phyloP scores from a whole-genome alignment of 2,329 filamentous ascomycete species.

The Talaromyces sp. region DNA sequence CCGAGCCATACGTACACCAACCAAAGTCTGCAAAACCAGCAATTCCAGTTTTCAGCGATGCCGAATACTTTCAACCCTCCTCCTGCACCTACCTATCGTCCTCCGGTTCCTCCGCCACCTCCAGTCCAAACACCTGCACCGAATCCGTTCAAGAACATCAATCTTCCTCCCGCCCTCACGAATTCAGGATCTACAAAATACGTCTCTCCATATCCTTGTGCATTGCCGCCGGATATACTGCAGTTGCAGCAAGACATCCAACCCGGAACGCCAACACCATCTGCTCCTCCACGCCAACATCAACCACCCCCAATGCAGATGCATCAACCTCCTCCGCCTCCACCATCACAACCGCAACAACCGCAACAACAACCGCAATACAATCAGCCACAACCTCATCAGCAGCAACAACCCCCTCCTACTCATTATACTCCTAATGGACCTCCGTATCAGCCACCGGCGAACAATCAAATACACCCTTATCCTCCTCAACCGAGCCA shows the following conservation, averaged over 20 bases:
- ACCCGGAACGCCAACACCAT: constrained; percentile 22
- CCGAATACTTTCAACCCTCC: constrained; percentile 33
- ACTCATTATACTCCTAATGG: constrained; percentile 23
- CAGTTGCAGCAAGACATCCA: constrained; percentile 32
- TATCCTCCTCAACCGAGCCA: constrained; percentile 11
- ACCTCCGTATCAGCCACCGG: constrained; percentile 17
- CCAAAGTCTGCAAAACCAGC: constrained; percentile 31
- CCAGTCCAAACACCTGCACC: constrained; percentile 28
- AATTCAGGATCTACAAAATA: constrained; percentile 36
- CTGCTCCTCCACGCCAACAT: constrained; percentile 16
- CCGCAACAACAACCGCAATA: constrained; percentile 21
- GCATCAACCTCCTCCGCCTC: constrained; percentile 14
- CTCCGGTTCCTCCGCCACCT: constrained; percentile 16
- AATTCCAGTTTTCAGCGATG: constrained; percentile 39
- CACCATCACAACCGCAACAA: constrained; percentile 6
- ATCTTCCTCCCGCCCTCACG: constrained; percentile 39
- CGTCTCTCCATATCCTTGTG: constrained; percentile 41
- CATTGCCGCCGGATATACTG: constrained; percentile 33
- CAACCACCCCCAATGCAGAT: constrained; percentile 21
- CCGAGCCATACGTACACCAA: constrained; percentile 32
- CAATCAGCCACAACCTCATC: constrained; percentile 8
- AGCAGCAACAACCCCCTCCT: constrained; percentile 21
- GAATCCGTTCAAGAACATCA: constrained; percentile 34
- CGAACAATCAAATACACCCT: constrained; percentile 12
- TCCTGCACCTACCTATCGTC: constrained; percentile 26